Evolutionary conservation across 2,329 filamentous ascomycete species (phyloP), one percentile per base, ranked within the genome.

Genomic region (Byssochlamys sp.): DNA sequence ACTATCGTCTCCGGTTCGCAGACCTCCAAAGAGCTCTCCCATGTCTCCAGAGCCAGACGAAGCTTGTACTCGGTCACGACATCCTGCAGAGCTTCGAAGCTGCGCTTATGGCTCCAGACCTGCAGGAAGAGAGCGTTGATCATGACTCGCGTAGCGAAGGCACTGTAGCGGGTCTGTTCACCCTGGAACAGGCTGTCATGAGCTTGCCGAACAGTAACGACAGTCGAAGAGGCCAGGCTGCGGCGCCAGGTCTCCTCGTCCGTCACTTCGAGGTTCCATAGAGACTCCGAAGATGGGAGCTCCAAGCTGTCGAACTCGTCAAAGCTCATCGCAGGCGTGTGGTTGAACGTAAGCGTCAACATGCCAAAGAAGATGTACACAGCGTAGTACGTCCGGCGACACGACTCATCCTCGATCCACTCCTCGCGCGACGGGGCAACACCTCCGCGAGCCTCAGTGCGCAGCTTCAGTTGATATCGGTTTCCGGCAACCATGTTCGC

Each of bases 401-500:
- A 96, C 54, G 92, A 91, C 75, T 99, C 94, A 69, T 99, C 94
- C 67, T 95, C 91, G 51, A 97, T 86, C 94, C 94, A 99, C 70
- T 97, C 90, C 14, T 87, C 83, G 58, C 91, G 89, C 45, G 83
- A 90, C 1, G 92, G 90, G 60, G 83, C 81, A 28, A 84, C 80
- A 51, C 84, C 86, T 66, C 90, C 87, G 57, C 94, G 90, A 60
- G 88, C 90, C 69, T 97, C 92, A 57, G 89, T 89, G 19, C 94
- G 89, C 60, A 96, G 82, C 80, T 96, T 96, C 59, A 97, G 79
- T 75, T 99, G 94, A 72, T 97, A 97, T 54, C 91, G 86, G 71
- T 96, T 97, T 59, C 94, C 94, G 58, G 92, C 90, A 58, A 99
- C 94, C 92, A 99, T 97, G 76, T 97, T 97, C 64, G 92, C 92